phyloP scores from a whole-genome alignment of 2,329 filamentous ascomycete species.

The Incumbomyces delicatus region DNA sequence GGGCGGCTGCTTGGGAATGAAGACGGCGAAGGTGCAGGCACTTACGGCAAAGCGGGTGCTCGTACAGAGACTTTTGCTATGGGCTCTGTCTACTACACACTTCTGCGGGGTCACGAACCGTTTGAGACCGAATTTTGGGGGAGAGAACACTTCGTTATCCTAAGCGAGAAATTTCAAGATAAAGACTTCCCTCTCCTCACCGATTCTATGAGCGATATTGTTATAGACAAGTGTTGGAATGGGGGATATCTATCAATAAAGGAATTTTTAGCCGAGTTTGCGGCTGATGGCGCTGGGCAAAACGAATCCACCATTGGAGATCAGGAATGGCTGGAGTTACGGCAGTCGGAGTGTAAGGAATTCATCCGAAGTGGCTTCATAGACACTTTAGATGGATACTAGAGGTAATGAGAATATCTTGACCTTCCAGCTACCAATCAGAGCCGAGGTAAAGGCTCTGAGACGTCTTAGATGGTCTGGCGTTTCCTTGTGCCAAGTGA shows the following conservation, averaged over 20 bases:
- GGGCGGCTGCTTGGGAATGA: constrained; percentile 5
- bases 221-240: constrained; percentile 3
- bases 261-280: neutral
- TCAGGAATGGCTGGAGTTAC: too few species aligned
- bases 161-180: constrained; percentile 1
- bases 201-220: neutral
- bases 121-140: constrained; percentile 6
- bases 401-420: too few species aligned
- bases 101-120: constrained; percentile 5
- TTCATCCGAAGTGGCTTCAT: too few species aligned
- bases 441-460: too few species aligned
- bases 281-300: too few species aligned
- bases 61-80: constrained; percentile 8
- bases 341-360: too few species aligned
- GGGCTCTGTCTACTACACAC: constrained; percentile 8
- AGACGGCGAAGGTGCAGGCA: constrained; percentile 1
- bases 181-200: constrained; percentile 4
- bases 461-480: too few species aligned
- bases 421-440: too few species aligned
- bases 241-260: neutral
- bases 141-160: constrained; percentile 3
- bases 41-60: constrained; percentile 4
- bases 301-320: too few species aligned
- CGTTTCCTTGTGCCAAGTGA: too few species aligned
- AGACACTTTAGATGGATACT: too few species aligned